These are phyloP conservation scores for Lophiostoma macrostomum DNA, from an alignment of 495 filamentous ascomycete genomes.

Conservation along the genomic window DNA sequence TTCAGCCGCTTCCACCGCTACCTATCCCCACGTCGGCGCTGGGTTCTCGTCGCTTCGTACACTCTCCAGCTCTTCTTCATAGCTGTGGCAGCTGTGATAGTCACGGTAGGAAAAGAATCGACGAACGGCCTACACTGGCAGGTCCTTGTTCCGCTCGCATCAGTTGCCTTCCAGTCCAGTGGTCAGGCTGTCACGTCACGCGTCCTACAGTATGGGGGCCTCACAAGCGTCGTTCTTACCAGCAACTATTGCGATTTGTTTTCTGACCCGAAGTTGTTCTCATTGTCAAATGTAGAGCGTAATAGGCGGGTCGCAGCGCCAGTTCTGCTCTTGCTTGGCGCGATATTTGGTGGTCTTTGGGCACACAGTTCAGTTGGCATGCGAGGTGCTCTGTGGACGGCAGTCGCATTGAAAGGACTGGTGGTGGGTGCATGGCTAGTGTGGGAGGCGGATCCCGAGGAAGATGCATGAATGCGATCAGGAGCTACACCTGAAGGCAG, in stretches of 20 bases:
- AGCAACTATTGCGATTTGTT: slow-evolving; percentile 71
- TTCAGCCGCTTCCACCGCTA: slow-evolving; percentile 61
- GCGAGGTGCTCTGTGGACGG: slow-evolving; percentile 63
- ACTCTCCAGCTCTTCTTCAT: slow-evolving; percentile 53
- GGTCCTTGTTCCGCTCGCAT: slow-evolving; percentile 57
- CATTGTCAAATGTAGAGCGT: slow-evolving; percentile 51
- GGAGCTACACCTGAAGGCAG: background rate
- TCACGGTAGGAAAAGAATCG: slow-evolving; percentile 45
- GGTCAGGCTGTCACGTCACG: slow-evolving; percentile 69
- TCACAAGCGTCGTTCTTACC: slow-evolving; percentile 70
- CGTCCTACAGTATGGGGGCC: slow-evolving; percentile 56
- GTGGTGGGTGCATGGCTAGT: slow-evolving; percentile 55
- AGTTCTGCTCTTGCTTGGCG: slow-evolving; percentile 56
- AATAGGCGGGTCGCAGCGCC: slow-evolving; percentile 58
- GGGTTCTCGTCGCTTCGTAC: slow-evolving; percentile 64
- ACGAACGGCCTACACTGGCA: slow-evolving; percentile 54
- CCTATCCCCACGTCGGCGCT: slow-evolving; percentile 53
- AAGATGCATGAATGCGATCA: background rate
- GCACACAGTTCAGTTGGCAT: slow-evolving; percentile 56
- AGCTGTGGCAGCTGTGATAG: slow-evolving; percentile 55
- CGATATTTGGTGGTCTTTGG: slow-evolving; percentile 57
- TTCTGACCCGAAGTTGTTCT: slow-evolving; percentile 57
- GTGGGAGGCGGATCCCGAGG: slow-evolving; percentile 43
- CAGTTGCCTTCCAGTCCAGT: slow-evolving; percentile 67
- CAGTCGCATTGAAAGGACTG: slow-evolving; percentile 52